Percentiles rank a stretch among this genome's conserved stretches.
phyloP scores from a whole-genome alignment of 139 green algal genomes.

The Chlorella sp. region DNA sequence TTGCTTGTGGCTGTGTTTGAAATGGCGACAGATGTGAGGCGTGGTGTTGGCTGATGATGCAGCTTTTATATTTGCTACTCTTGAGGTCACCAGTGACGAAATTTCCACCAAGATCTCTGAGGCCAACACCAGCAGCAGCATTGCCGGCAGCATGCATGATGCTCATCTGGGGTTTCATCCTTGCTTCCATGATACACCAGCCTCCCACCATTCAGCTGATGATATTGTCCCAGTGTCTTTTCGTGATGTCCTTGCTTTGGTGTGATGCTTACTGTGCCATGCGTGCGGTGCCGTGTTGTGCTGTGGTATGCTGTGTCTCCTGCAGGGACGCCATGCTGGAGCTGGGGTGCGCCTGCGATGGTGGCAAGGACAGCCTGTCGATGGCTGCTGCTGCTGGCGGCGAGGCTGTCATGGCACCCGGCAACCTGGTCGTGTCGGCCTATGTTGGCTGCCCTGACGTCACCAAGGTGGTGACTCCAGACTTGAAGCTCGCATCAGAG shows the following conservation, averaged over 20 bases:
- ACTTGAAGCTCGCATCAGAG: conserved; percentile 76
- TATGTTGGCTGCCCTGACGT: conserved; percentile 98
- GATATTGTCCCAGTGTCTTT: too few relatives aligned
- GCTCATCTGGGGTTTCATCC: too few relatives aligned
- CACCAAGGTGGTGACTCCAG: conserved; percentile 70
- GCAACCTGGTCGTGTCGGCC: conserved; percentile 90
- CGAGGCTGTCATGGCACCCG: conserved; percentile 92
- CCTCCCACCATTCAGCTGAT: too few relatives aligned
- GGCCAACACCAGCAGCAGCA: too few relatives aligned
- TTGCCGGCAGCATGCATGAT: too few relatives aligned
- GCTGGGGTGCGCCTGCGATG: conserved; percentile 88
- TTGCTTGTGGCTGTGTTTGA: too few relatives aligned
- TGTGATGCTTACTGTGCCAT: not conserved
- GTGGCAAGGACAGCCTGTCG: conserved; percentile 96
- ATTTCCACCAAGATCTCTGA: conserved; percentile 48
- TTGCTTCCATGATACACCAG: not conserved
- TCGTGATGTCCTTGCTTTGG: too few relatives aligned
- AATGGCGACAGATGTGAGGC: too few relatives aligned
- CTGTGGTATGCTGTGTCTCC: not conserved
- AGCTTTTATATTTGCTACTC: conserved; percentile 49
- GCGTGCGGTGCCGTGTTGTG: too few relatives aligned
- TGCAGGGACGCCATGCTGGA: conserved; percentile 73
- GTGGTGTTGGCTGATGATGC: too few relatives aligned
- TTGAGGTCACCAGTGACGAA: conserved; percentile 25
- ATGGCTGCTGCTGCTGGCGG: conserved; percentile 86